Evolutionary conservation across 1,284 basidiomycete genomes (phyloP), one percentile per base, ranked within the genome.

Genomic region (Melampsora abietis-canadensis): DNA sequence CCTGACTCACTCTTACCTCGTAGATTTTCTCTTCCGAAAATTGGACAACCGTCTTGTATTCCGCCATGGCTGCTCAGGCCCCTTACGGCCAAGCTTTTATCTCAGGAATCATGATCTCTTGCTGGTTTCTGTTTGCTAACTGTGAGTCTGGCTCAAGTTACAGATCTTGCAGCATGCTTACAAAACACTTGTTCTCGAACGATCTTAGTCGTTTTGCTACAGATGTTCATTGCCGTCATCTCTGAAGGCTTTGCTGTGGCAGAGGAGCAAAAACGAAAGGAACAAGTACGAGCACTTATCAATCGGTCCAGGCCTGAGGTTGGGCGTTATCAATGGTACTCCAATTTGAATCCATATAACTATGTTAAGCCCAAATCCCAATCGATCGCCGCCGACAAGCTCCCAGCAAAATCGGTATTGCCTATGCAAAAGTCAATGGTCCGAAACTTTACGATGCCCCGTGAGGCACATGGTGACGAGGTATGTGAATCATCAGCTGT

Each of bases 161-260:
- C 51, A 21, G 51, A 57, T 8, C 21, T 57, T 10, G 4, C 19
- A 10, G 27, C 27, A 7, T 8, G 19, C 15, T 57, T 19, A 21
- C 51, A 27, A 57, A 21, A 21, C 6, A 27, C 51, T 27, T 59
- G 8, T 21, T 60, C 57, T n/a, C 17, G n/a, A 51, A 57, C 5
- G 12, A 10, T 59, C 44, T 24, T 24, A 93, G 92, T 94, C 84
- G 93, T 97, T 79, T 85, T 98, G n/a, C 82, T 96, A 74, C 94
- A 97, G 80, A 92, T 98, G 89, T 97, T 98, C 84, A 94, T 98
- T 80, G 95, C 94, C 46, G 94, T 98, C 68, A 94, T 98, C 85
- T 94, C 96, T 82, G 94, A 97, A 24, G 73, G 96, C 82, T 98
- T 98, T 79, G 87, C 90, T 59, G 88, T 97, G 4, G 92, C 93